Base-by-base conservation (phyloP, 345 rosid genomes). In the Boechera stricta region DNA sequence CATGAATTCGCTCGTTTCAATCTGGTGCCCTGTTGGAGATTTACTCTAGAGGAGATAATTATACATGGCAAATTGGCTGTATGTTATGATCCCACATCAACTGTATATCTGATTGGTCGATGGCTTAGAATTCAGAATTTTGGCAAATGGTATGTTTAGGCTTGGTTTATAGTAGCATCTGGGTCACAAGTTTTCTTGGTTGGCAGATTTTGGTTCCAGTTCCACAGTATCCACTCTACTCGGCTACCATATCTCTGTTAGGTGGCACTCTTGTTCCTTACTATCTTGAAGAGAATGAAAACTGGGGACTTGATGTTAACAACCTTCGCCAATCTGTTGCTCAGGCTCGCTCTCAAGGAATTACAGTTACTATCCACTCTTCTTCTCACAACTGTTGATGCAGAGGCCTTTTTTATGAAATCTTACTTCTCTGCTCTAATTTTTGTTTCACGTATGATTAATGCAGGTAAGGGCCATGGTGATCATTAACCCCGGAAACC, bases 261-360 rank as follows among this genome's bases (percentile, higher is more conserved):
- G 98, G 98, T 38, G 98, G 98, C 42, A 81, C 94, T 82, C 97
- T 93, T 77, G 97, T 93, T 15, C 96, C 97, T 13, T 93, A 91
- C 79, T 91, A 69, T 82, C 85, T 93, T 39, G 97, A 93, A 75
- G 97, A 93, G 85, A 80, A 86, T 47, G 96, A 89, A 81, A 91
- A 93, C 36, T 93, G 98, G 98, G 98, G 97, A 62, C 96, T 91
- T 76, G 96, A 91, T 78, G 59, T 88, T 64, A 79, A 84, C 81
- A 88, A 93, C 82, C 94, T 93, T 70, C 88, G 83, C 39, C 83
- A 85, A 48, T 80, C 98, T n/a, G 96, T 93, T 83, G 80, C 79
- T 26, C 67, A 83, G 73, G 98, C 97, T 78, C 90, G 89, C 38
- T 79, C 85, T 36, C 87, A 83, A 78, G 98, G 98, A 80, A 87